Evolutionary conservation across 495 filamentous ascomycete species (phyloP).

Genomic region (Podospora comata): DNA sequence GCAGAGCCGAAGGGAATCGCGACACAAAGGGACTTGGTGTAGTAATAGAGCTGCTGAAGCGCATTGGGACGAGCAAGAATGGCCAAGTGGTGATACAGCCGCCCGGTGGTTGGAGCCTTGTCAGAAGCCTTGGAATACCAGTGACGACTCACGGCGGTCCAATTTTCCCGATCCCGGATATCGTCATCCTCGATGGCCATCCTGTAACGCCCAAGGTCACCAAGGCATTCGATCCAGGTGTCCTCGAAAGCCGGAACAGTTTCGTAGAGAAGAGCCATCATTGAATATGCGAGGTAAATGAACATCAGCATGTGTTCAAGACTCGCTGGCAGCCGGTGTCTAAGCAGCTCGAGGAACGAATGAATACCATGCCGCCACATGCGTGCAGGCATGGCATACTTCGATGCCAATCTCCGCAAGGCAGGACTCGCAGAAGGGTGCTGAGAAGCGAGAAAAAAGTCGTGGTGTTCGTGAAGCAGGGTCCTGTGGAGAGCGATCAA

Average conservation of each 20-base stretch:
- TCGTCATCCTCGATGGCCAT: constrained; percentile 80
- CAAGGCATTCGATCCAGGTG: constrained; percentile 89
- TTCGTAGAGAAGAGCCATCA: constrained; percentile 75
- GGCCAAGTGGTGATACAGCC: constrained; percentile 82
- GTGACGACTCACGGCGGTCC: constrained; percentile 69
- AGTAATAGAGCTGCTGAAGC: constrained; percentile 73
- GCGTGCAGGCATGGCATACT: constrained; percentile 75
- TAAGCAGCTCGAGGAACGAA: constrained; percentile 70
- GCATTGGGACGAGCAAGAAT: constrained; percentile 74
- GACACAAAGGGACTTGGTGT: constrained; percentile 51
- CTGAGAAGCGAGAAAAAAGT: constrained; percentile 74
- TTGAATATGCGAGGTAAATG: constrained; percentile 76
- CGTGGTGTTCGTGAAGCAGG: constrained; percentile 70
- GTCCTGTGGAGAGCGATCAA: constrained; percentile 69
- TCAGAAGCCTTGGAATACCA: constrained; percentile 84
- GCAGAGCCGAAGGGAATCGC: constrained; percentile 58
- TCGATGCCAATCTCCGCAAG: constrained; percentile 57
- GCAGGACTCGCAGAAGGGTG: constrained; percentile 65
- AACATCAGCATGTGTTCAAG: constrained; percentile 79
- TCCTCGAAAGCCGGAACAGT: constrained; percentile 73
- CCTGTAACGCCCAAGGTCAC: constrained; percentile 61
- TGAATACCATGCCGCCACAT: constrained; percentile 69
- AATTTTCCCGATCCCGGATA: constrained; percentile 67
- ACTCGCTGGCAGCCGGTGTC: constrained; percentile 64
- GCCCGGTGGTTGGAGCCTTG: constrained; percentile 63